A percentile compares a stretch with the other conserved stretches of the same genome.
phyloP scores from a whole-genome alignment of 306 rosid species.

The Acacia acuminata region DNA sequence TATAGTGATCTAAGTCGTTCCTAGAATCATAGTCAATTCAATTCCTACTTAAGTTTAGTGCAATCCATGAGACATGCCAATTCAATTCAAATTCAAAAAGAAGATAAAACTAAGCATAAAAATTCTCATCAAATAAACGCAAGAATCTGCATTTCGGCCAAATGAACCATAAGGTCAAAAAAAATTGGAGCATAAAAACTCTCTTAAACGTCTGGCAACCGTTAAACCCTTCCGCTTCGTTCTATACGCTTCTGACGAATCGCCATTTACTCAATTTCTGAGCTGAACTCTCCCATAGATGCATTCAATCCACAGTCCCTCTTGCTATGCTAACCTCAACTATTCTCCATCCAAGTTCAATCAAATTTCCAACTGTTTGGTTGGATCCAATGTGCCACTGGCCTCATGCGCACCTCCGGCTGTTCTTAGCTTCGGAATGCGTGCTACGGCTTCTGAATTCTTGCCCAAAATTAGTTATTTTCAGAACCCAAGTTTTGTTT shows the following conservation, averaged over 20 bases:
- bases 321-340: slow-evolving; percentile 28
- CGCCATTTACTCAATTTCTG: background rate
- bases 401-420: slow-evolving; percentile 19
- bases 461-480: slow-evolving; percentile 8
- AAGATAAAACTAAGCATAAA: background rate
- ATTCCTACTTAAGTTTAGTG: no score
- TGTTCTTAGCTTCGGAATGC: slow-evolving; percentile 27
- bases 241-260: background rate
- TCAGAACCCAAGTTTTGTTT: slow-evolving; percentile 33
- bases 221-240: slow-evolving; percentile 15
- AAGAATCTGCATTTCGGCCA: background rate
- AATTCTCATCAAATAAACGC: background rate
- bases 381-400: slow-evolving; percentile 33
- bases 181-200: background rate
- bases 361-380: slow-evolving; percentile 19
- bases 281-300: slow-evolving; percentile 29
- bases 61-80: no score
- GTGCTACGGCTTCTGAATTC: slow-evolving; percentile 42
- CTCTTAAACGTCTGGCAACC: background rate
- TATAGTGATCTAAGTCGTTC: no score
- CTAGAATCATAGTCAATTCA: no score
- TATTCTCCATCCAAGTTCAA: slow-evolving; percentile 12
- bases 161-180: background rate
- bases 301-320: slow-evolving; percentile 29
- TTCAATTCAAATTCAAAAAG: no score